Evolutionary conservation across 2,329 filamentous ascomycete genomes (phyloP).

Genomic region (Huntiella decipiens): DNA sequence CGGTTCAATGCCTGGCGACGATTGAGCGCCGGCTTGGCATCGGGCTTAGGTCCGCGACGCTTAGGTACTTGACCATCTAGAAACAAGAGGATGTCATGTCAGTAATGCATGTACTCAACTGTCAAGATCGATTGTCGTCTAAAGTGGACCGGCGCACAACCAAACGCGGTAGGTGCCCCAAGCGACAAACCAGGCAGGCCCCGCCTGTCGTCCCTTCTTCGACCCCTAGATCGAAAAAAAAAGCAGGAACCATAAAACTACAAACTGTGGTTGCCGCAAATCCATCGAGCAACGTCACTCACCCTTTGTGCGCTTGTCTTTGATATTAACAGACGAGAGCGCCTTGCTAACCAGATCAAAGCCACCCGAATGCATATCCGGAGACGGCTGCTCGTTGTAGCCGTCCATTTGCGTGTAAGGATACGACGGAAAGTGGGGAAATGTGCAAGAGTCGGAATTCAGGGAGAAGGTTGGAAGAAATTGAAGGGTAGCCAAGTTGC

Average conservation of each 20-base stretch:
- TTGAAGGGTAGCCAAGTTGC: neutral
- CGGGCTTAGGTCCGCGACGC: slow-evolving; percentile 82
- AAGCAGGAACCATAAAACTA: too few relatives aligned
- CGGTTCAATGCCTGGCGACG: slow-evolving; percentile 84
- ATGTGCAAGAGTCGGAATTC: too few relatives aligned
- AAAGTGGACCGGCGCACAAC: too few relatives aligned
- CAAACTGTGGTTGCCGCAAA: neutral
- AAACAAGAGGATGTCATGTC: neutral
- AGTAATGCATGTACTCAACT: neutral
- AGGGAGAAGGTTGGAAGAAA: neutral
- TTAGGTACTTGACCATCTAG: slow-evolving; percentile 68
- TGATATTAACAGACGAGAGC: neutral
- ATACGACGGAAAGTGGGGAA: too few relatives aligned
- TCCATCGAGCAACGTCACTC: neutral
- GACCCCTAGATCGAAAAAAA: too few relatives aligned
- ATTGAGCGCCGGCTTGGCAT: slow-evolving; percentile 85
- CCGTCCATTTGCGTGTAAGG: slow-evolving; percentile 1
- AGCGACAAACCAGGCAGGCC: neutral
- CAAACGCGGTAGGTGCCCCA: too few relatives aligned
- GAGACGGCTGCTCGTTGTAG: neutral
- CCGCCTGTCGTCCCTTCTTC: too few relatives aligned
- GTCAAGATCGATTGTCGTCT: too few relatives aligned
- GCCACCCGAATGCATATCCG: neutral
- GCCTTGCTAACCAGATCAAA: neutral
- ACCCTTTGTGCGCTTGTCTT: slow-evolving; percentile 10